Evolutionary conservation across 345 rosid genomes (phyloP).

Genomic region (Pistacia atlantica): DNA sequence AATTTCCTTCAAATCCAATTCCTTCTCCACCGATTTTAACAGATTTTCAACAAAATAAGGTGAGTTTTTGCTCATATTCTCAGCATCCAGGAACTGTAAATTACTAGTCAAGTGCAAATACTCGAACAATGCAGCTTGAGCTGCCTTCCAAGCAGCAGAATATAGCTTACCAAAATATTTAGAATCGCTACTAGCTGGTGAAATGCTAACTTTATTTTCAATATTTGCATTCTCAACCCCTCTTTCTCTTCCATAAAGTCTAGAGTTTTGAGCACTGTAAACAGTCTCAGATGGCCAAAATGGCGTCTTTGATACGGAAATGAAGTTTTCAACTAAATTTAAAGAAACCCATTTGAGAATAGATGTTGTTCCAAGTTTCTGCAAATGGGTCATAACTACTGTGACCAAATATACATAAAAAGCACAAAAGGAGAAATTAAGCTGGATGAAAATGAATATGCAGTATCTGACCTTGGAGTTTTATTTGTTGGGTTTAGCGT

Average conservation of each 20-base stretch:
- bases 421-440: too few relatives aligned
- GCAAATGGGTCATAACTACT: conserved; percentile 38
- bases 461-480: too few relatives aligned
- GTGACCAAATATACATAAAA: too few relatives aligned
- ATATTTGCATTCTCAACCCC: background rate
- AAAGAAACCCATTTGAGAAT: conserved; percentile 52
- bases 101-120: conserved; percentile 66
- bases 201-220: conserved; percentile 9
- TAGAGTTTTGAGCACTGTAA: conserved; percentile 38
- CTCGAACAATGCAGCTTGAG: conserved; percentile 69
- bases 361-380: conserved; percentile 37
- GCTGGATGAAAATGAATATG: too few relatives aligned
- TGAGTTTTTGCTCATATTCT: conserved; percentile 66
- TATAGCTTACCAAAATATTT: conserved; percentile 29
- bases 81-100: conserved; percentile 63
- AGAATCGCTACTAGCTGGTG: conserved; percentile 15
- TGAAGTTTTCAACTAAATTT: conserved; percentile 24
- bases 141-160: conserved; percentile 38
- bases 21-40: conserved; percentile 36
- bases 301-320: conserved; percentile 22
- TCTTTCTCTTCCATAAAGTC: conserved; percentile 39
- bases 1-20: conserved; percentile 35
- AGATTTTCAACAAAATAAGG: conserved; percentile 49
- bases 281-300: conserved; percentile 22
- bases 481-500: too few relatives aligned